Base-by-base conservation (phyloP, 805 yeast genomes). In the Cyberlindnera euphorbiiphila region DNA sequence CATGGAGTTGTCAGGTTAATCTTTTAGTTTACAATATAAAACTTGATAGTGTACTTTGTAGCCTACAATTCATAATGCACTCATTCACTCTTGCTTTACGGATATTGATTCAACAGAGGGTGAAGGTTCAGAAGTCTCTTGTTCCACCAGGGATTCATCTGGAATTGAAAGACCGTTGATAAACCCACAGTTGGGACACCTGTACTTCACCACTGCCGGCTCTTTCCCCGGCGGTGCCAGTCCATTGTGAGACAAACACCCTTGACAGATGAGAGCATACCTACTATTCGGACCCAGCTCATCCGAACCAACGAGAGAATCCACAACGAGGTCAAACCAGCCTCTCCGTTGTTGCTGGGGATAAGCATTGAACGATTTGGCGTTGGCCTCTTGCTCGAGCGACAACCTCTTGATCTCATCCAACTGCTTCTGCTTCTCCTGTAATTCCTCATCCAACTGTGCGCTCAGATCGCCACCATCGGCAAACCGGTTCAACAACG, bases 221-320 rank as follows among this genome's bases (percentile, higher is more conserved):
- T 55, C 43, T 42, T 70, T 62, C 7, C 82, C 81, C 2, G 85
- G 87, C 4, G 87, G 85, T 0, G 94, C 94, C 30, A 85, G 66
- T 1, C 95, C 95, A 53, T 86, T 85, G 59, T 85, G 94, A 13
- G 66, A 67, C 16, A 59, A 63, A 53, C 95, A 85, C n/a, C 67
- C 61, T 14, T 53, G 46, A 56, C 95, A 85, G 12, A 85, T 81
- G 47, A 85, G 66, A 0, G 95, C 95, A 54, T 69, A 82, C 29
- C 94, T 60, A 41, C 64, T 64, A 29, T 75, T 74, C 0, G 82
- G 69, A 32, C 76, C 65, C 31, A 72, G 59, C 51, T 83, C 91
- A 58, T 79, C 85, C 35, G 73, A 74, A 15, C 88, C 91, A 4
- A 74, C 57, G 8, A 77, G 46, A 6, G 61, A 29, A 28, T 69